Conservation (phyloP, 2,329 filamentous ascomycete species). For the Lasiodiplodia sp. region DNA sequence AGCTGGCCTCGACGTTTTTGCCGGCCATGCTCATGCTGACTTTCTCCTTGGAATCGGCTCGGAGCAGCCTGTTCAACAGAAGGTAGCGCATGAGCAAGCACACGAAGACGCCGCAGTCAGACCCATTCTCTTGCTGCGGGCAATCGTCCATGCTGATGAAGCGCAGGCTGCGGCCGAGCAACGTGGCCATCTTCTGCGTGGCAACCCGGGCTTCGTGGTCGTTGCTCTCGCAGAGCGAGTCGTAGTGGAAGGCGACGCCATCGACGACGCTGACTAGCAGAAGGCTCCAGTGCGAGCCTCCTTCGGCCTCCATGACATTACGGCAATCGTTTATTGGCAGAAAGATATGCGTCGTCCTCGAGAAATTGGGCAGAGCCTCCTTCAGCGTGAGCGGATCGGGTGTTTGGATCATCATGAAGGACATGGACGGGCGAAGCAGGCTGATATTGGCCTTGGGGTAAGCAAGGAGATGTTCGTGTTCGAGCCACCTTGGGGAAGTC, state of each 20-base stretch:
- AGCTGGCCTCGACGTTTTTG: conserved; percentile 80
- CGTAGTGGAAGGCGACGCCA: conserved; percentile 94
- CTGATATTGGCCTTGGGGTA: conserved; percentile 87
- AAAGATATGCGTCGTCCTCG: conserved; percentile 86
- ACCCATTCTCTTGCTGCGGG: conserved; percentile 90
- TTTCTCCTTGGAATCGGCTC: conserved; percentile 81
- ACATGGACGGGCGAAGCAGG: conserved; percentile 90
- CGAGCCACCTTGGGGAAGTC: conserved; percentile 69
- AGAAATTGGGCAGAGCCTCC: conserved; percentile 81
- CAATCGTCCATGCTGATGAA: conserved; percentile 86
- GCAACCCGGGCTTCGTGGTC: conserved; percentile 74
- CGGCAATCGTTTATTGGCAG: conserved; percentile 93
- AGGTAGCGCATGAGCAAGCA: conserved; percentile 94
- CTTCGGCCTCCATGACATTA: conserved; percentile 80
- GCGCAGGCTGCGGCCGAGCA: conserved; percentile 72
- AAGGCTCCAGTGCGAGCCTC: conserved; percentile 93
- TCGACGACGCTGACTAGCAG: conserved; percentile 89
- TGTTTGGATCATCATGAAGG: conserved; percentile 85
- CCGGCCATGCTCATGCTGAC: conserved; percentile 93
- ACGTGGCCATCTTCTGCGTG: conserved; percentile 70
- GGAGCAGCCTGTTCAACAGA: conserved; percentile 82
- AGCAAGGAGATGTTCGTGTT: conserved; percentile 82
- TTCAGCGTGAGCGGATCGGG: conserved; percentile 63
- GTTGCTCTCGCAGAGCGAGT: conserved; percentile 76
- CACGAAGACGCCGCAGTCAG: conserved; percentile 95